Evolutionary conservation across 2,329 filamentous ascomycete species (phyloP).

Genomic region (Thermochaetoides dissita): DNA sequence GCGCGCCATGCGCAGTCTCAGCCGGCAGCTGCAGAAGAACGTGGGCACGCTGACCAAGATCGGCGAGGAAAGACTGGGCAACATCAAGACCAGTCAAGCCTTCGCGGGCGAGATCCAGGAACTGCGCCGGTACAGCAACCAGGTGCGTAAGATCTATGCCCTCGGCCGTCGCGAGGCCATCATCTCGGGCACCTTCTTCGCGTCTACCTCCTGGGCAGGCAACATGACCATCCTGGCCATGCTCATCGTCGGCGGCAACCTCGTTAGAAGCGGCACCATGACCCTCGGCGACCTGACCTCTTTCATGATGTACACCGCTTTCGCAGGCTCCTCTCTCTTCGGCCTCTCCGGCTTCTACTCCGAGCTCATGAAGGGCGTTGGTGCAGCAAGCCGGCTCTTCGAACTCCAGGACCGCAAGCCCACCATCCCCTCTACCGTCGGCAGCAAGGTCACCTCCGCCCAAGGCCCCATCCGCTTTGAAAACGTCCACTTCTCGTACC

Average conservation of each 20-base stretch:
- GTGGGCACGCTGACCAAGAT: conserved; percentile 89
- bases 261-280: conserved; percentile 77
- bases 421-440: conserved; percentile 75
- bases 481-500: conserved; percentile 79
- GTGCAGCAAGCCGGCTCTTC: conserved; percentile 89
- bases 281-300: conserved; percentile 85
- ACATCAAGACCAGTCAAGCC: conserved; percentile 90
- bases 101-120: conserved; percentile 91
- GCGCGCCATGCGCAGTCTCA: conserved; percentile 73
- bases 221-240: conserved; percentile 93
- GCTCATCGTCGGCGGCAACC: conserved; percentile 76
- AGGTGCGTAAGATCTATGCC: conserved; percentile 82
- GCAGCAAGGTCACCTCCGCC: conserved; percentile 64
- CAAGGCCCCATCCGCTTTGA: conserved; percentile 80
- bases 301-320: conserved; percentile 97
- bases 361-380: conserved; percentile 97
- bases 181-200: conserved; percentile 82
- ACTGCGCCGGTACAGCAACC: conserved; percentile 77
- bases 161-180: conserved; percentile 78
- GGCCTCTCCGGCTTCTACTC: conserved; percentile 94
- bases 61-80: conserved; percentile 91
- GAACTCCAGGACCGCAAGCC: conserved; percentile 86
- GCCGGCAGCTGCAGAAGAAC: conserved; percentile 85
- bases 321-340: conserved; percentile 71
- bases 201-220: conserved; percentile 73